Base-by-base conservation (phyloP, 169 alveolate species). In the Plasmodium relictum region DNA sequence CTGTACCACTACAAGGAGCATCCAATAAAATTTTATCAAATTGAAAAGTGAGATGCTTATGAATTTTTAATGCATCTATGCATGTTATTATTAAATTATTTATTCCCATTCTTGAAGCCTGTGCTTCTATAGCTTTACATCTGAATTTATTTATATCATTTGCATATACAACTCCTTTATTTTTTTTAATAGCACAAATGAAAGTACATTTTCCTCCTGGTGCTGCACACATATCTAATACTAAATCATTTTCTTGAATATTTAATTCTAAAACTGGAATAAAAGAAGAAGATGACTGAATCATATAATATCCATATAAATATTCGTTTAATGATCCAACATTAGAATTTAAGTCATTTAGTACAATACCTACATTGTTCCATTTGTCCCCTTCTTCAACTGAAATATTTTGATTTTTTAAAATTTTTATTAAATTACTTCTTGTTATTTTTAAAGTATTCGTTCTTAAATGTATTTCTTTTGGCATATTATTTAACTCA, bases 131-230 rank as follows among this genome's bases (percentile, higher is more conserved):
- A 26, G 98, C 96, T 76, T 97, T 96, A 66, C 97, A 95, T 74
- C 99, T 93, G 52, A 96, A 98, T 88, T 96, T 96, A 71, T 97
- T 97, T 26, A 96, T 76, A 86, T 98, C 99, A 91, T 98, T 98
- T 3, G 99, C 99, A 72, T 97, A 96, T 9, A 98, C 80, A 22
- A 96, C 74, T 10, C 99, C 99, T 6, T 96, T 93, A 80, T 98
- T 98, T 92, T 97, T 98, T 99, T 98, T 97, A 22, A 98, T 70
- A 66, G 98, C 96, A 10, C 98, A 99, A 16, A 98, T 95, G 89
- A 96, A 98, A 12, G 99, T 97, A 0, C 99, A 96, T 93, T 98
- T 98, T 0, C 99, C 99, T 50, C 99, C 99, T 2, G 99, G 99
- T 22, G 99, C 99, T 41, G 99, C 99, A 62, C 99, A 97, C 97